These are phyloP conservation scores for Lachnellula arida DNA, from an alignment of 2,329 filamentous ascomycete species.

Conservation along the genomic window DNA sequence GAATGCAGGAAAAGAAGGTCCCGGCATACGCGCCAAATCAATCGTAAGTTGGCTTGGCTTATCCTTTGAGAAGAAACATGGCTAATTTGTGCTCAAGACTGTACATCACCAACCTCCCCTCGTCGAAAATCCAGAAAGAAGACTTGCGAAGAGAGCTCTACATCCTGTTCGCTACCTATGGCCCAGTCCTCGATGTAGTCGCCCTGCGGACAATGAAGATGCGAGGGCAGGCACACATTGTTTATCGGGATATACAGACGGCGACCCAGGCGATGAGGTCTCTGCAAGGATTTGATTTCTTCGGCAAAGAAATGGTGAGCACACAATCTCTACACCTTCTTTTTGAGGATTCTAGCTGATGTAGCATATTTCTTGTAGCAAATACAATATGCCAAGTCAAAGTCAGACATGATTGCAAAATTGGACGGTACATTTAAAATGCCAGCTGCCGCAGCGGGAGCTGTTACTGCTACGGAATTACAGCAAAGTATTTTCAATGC, in stretches of 20 bases:
- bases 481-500: constrained; percentile 79
- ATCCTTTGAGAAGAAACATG: not conserved
- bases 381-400: constrained; percentile 86
- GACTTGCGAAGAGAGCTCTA: constrained; percentile 86
- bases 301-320: constrained; percentile 79
- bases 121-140: constrained; percentile 82
- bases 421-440: constrained; percentile 86
- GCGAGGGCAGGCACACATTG: constrained; percentile 92
- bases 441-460: constrained; percentile 50
- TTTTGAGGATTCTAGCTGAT: not conserved
- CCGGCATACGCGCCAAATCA: constrained; percentile 64
- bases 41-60: constrained; percentile 52
- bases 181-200: constrained; percentile 85
- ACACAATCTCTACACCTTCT: not conserved
- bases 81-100: constrained; percentile 49
- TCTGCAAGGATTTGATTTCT: constrained; percentile 79
- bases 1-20: constrained; percentile 38
- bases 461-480: constrained; percentile 63
- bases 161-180: constrained; percentile 90
- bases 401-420: constrained; percentile 83
- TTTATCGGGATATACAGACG: constrained; percentile 84
- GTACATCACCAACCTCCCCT: constrained; percentile 81
- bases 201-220: constrained; percentile 86
- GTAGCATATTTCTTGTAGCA: constrained; percentile 48
- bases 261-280: constrained; percentile 91